Conservation (phyloP, 352 stramenopile genomes). For the Globisporangium echinulatum region DNA sequence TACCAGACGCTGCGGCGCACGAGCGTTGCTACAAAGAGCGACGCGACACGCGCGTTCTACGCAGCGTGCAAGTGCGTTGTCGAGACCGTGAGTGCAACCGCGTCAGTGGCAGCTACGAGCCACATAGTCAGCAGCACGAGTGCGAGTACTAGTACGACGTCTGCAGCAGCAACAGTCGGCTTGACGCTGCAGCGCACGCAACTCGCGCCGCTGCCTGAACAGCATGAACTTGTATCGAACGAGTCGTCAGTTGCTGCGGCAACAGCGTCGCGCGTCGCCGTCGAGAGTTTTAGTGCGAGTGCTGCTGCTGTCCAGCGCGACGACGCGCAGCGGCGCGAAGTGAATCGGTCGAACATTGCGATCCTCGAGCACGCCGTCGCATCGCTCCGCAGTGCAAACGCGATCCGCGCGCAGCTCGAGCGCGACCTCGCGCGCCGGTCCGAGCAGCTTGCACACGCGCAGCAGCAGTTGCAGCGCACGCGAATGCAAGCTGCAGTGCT, state of each 20-base stretch:
- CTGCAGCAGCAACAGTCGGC: neutral
- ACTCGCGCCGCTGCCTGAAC: slow-evolving; percentile 3
- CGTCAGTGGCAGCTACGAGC: neutral
- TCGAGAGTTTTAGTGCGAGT: neutral
- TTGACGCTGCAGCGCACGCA: neutral
- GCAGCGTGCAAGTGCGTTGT: slow-evolving; percentile 32
- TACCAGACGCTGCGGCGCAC: slow-evolving; percentile 29
- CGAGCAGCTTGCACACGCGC: slow-evolving; percentile 12
- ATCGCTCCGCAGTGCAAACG: slow-evolving; percentile 29
- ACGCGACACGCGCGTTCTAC: slow-evolving; percentile 31
- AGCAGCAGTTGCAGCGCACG: slow-evolving; percentile 17
- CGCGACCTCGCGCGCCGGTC: slow-evolving; percentile 20
- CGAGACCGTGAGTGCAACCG: slow-evolving; percentile 27
- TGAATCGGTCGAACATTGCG: slow-evolving; percentile 31
- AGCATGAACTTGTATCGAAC: neutral
- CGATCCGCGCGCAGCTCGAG: slow-evolving; percentile 26
- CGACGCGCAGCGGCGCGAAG: slow-evolving; percentile 5
- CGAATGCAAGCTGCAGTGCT: slow-evolving; percentile 31
- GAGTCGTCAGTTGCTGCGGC: too few species aligned
- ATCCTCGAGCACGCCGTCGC: slow-evolving; percentile 34
- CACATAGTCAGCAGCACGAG: neutral
- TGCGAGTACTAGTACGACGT: neutral
- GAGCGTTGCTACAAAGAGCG: slow-evolving; percentile 26
- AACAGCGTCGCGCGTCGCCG: neutral
- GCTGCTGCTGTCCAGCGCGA: slow-evolving; percentile 8